Conservation (phyloP, 345 rosid genomes). For the Ceriops tagal region DNA sequence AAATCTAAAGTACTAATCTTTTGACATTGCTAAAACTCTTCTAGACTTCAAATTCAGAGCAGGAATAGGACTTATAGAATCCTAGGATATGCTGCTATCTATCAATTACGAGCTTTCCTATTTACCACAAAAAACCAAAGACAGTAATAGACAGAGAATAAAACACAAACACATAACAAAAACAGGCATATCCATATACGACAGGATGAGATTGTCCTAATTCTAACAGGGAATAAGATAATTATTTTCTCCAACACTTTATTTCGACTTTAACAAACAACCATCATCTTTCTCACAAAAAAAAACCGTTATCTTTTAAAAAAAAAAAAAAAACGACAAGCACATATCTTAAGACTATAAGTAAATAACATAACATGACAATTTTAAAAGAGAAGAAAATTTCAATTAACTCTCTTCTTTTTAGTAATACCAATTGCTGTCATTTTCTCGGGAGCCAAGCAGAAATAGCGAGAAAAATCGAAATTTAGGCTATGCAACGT, state of each 20-base stretch:
- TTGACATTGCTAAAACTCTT: no score
- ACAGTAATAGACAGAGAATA: not conserved
- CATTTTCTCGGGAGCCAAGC: slow-evolving; percentile 27
- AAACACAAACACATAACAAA: no score
- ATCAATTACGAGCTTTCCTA: not conserved
- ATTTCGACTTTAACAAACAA: no score
- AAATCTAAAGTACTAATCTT: no score
- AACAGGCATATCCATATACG: no score
- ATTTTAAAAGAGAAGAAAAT: not conserved
- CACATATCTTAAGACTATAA: no score
- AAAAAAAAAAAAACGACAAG: no score
- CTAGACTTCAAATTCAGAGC: not conserved
- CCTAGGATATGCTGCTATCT: not conserved
- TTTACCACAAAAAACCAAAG: not conserved
- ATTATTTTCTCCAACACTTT: no score
- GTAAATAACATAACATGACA: not conserved
- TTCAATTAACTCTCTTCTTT: not conserved
- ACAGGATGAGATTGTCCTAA: no score
- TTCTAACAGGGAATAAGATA: no score
- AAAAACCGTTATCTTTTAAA: no score
- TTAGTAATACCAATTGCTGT: not conserved
- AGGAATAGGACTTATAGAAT: not conserved
- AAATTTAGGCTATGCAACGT: slow-evolving; percentile 4
- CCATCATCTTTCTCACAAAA: no score
- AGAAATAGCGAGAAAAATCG: not conserved